phyloP scores from a whole-genome alignment of 208 protist species.

The Strigomonas galati region DNA sequence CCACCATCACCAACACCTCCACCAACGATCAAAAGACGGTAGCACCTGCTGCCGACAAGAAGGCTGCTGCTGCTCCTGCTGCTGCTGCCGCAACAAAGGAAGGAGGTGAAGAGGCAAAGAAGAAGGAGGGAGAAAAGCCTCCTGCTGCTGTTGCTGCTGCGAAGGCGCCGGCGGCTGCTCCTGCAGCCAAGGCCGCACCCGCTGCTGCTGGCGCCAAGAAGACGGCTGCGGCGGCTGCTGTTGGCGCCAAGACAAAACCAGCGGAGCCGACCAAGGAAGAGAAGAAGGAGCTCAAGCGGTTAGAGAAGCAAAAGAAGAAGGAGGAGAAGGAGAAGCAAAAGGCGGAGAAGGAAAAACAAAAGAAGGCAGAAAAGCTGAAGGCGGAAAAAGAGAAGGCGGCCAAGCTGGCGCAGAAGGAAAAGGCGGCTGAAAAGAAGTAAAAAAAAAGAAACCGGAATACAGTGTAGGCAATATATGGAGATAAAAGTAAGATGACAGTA shows the following conservation, averaged over 20 bases:
- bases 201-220: background rate
- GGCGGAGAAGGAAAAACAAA: constrained; percentile 17
- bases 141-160: background rate
- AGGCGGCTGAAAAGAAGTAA: constrained; percentile 22
- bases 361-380: constrained; percentile 9
- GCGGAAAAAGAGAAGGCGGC: constrained; percentile 15
- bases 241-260: background rate
- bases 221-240: background rate
- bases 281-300: constrained; percentile 15
- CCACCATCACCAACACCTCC: no score
- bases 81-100: background rate
- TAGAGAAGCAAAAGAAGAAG: constrained; percentile 25
- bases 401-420: constrained; percentile 18
- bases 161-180: background rate
- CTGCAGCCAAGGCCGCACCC: background rate
- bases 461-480: no score
- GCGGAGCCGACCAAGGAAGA: constrained; percentile 12
- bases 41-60: no score
- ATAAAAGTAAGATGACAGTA: no score
- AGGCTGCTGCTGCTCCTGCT: background rate
- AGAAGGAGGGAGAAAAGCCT: background rate
- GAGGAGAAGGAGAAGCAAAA: constrained; percentile 20
- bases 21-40: no score
- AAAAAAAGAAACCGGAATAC: constrained; percentile 20
- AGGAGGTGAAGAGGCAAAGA: background rate